A percentile compares a stretch with the other conserved stretches of the same genome.
Evolutionary conservation across 495 filamentous ascomycete species (phyloP).

Genomic region (Durotheca rogersii): DNA sequence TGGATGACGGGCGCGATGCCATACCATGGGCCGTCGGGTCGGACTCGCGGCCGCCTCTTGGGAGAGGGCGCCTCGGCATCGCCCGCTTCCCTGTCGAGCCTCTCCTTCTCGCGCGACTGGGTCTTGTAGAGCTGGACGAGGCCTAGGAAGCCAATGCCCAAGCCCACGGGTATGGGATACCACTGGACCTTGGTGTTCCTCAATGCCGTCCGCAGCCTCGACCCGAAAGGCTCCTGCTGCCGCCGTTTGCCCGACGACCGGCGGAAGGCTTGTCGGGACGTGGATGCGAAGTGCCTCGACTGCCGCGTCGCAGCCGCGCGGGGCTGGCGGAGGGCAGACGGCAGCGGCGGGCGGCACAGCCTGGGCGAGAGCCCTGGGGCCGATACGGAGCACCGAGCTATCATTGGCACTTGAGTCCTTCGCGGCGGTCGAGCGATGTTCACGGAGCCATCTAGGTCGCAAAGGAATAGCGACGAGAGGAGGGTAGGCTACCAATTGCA

Average conservation of each 20-base stretch:
- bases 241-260: constrained; percentile 37
- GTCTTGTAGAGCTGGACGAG: constrained; percentile 80
- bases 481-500: no score
- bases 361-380: constrained; percentile 10
- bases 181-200: constrained; percentile 78
- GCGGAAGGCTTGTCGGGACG: constrained; percentile 19
- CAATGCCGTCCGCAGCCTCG: constrained; percentile 48
- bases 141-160: constrained; percentile 87
- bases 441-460: no score
- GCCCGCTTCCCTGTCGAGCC: constrained; percentile 53
- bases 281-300: constrained; percentile 16
- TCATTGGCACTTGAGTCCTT: constrained; percentile 22
- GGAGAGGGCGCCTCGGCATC: constrained; percentile 47
- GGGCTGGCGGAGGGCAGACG: constrained; percentile 24
- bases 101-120: constrained; percentile 57
- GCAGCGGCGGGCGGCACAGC: constrained; percentile 5
- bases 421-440: not conserved
- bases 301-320: constrained; percentile 12
- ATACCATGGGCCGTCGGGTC: constrained; percentile 87
- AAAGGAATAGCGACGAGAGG: no score
- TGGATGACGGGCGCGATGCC: constrained; percentile 12
- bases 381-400: constrained; percentile 13
- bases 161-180: constrained; percentile 91
- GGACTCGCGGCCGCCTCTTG: constrained; percentile 67
- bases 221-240: constrained; percentile 43